Base-by-base conservation (phyloP, 2,329 filamentous ascomycete species). In the Apiospora saccharicola region DNA sequence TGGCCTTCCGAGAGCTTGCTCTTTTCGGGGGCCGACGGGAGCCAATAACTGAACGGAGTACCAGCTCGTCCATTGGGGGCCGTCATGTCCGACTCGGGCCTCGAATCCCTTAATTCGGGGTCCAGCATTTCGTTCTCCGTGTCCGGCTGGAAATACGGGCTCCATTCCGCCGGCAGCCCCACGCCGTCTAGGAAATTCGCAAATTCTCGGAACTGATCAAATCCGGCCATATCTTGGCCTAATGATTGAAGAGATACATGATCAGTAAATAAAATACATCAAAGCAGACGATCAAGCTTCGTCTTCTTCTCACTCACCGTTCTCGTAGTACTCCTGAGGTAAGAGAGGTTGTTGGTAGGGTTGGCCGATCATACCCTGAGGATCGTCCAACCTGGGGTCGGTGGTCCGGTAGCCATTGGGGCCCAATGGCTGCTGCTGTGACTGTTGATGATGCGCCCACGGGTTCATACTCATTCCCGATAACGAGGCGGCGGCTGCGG, bases 141-240 rank as follows among this genome's bases (percentile, higher is more conserved):
- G 30, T 76, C 75, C 22, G 77, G 77, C 14, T 82, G 74, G 61
- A 83, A 80, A 71, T 81, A 82, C 0, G 81, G 82, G 68, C 81
- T 82, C 82, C 82, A 83, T 75, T 83, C 81, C 0, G 82, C 79
- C 4, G 82, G 81, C 14, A 83, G 74, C 0, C 82, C 81, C 5
- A 83, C 78, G 3, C 81, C 81, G 7, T 82, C 82, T 2, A 83
- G 78, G 44, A 83, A 83, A 47, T 78, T 79, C 67, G 82, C 80
- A 71, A 83, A 83, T 14, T 83, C 82, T 44, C 79, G 73, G 68
- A 83, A 83, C 44, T 83, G 81, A 37, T 74, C 74, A 70, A 81
- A 78, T 43, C 80, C 78, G 3, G 75, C 75, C 12, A 74, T 49
- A 57, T 70, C 71, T 37, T 72, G 70, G 37, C 70, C 73, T 70